These are phyloP conservation scores for Talaromyces sp. DNA, from an alignment of 2,329 filamentous ascomycete genomes.

Conservation along the genomic window DNA sequence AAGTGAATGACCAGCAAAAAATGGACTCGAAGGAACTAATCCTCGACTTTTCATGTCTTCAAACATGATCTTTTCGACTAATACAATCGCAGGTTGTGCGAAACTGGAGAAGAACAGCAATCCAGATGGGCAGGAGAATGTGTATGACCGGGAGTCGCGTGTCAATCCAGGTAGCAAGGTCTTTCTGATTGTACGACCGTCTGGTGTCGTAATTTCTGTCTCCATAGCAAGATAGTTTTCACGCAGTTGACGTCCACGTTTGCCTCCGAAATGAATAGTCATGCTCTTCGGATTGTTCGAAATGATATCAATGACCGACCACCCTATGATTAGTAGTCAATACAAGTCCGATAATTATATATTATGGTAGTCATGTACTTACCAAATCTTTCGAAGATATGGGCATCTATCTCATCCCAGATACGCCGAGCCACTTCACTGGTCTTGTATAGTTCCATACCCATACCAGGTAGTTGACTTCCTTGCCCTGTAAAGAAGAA, in stretches of 20 bases:
- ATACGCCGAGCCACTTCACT: conserved; percentile 93
- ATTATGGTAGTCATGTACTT: background rate
- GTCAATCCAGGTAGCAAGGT: conserved; percentile 98
- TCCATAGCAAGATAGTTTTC: conserved; percentile 99
- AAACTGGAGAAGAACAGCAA: conserved; percentile 96
- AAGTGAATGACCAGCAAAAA: conserved; percentile 94
- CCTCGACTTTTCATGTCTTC: conserved; percentile 98
- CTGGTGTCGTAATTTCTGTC: conserved; percentile 33
- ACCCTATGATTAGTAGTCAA: conserved; percentile 60
- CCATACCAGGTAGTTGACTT: conserved; percentile 98
- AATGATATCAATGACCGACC: conserved; percentile 97
- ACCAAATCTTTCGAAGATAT: conserved; percentile 5
- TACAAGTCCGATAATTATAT: conserved; percentile 55
- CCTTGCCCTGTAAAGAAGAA: conserved; percentile 99
- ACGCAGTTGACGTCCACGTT: conserved; percentile 92
- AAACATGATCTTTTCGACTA: conserved; percentile 99
- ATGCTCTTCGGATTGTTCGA: conserved; percentile 99
- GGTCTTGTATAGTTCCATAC: conserved; percentile 95
- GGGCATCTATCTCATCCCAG: conserved; percentile 83
- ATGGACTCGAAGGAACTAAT: conserved; percentile 90
- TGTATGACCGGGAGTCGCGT: conserved; percentile 90
- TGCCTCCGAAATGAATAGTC: conserved; percentile 95
- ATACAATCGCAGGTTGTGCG: conserved; percentile 91
- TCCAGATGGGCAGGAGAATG: conserved; percentile 90
- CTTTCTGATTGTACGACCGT: conserved; percentile 93